phyloP scores from a whole-genome alignment of 306 rosid species.

The Elaeagnus macrophylla region DNA sequence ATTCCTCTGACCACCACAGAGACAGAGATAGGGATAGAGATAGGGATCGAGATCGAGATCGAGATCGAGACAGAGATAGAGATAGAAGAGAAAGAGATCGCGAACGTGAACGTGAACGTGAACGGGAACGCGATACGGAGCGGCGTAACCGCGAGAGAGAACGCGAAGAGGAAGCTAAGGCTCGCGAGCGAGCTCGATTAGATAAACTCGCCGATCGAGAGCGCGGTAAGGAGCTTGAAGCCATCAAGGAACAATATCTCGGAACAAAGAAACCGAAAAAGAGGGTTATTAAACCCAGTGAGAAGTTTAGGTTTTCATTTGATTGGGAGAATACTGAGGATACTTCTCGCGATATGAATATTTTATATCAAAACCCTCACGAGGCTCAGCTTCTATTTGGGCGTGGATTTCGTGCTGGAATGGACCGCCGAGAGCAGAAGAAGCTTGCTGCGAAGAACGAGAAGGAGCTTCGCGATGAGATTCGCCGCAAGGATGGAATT shows the following conservation, averaged over 20 bases:
- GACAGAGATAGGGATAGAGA: slow-evolving; percentile 33
- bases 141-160: slow-evolving; percentile 58
- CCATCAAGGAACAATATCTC: slow-evolving; percentile 77
- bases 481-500: slow-evolving; percentile 56
- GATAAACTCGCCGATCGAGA: slow-evolving; percentile 70
- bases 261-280: slow-evolving; percentile 88
- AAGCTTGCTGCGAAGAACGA: slow-evolving; percentile 84
- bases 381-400: slow-evolving; percentile 85
- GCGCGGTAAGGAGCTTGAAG: slow-evolving; percentile 62
- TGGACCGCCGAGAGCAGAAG: slow-evolving; percentile 92
- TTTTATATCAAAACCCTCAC: slow-evolving; percentile 76
- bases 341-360: slow-evolving; percentile 79
- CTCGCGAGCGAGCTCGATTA: slow-evolving; percentile 52
- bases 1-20: slow-evolving; percentile 17
- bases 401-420: slow-evolving; percentile 78
- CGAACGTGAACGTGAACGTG: slow-evolving; percentile 31
- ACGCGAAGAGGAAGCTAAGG: slow-evolving; percentile 53
- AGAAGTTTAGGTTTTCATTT: slow-evolving; percentile 83
- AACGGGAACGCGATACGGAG: slow-evolving; percentile 42
- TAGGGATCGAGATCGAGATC: slow-evolving; percentile 29
- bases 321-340: slow-evolving; percentile 94
- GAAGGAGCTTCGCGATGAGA: slow-evolving; percentile 70
- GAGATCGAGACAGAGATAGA: slow-evolving; percentile 31
- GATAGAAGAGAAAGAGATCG: slow-evolving; percentile 32
- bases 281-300: slow-evolving; percentile 83